Percentiles rank a stretch among this genome's conserved stretches.
Conservation (phyloP, 768 basidiomycete genomes). For the Floccularia luteovirens region DNA sequence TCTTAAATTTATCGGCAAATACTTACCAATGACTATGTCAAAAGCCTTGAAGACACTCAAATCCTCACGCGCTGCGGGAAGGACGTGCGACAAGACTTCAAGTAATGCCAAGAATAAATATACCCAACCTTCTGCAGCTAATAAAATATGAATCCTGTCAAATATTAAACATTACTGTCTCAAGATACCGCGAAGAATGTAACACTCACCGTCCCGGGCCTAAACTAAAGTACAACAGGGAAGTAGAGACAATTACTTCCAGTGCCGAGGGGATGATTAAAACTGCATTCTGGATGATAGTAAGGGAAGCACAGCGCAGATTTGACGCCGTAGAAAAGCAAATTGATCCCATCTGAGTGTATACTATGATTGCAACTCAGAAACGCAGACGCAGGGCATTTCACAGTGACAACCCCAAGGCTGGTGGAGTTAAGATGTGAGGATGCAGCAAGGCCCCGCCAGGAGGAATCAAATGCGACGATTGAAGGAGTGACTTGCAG, state of each 20-base stretch:
- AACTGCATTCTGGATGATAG: conserved; percentile 32
- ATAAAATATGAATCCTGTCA: conserved; percentile 45
- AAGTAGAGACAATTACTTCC: conserved; percentile 52
- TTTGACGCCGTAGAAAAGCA: conserved; percentile 67
- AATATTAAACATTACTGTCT: not conserved
- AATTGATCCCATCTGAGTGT: conserved; percentile 38
- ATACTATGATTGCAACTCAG: not conserved
- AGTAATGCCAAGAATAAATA: conserved; percentile 53
- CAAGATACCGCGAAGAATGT: not conserved
- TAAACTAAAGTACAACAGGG: conserved; percentile 42
- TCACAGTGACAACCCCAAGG: not conserved
- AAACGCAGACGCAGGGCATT: not conserved
- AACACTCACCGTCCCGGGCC: conserved; percentile 38
- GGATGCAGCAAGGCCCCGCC: no score
- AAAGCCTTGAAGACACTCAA: conserved; percentile 39
- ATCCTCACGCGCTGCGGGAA: conserved; percentile 42
- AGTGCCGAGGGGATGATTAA: conserved; percentile 58
- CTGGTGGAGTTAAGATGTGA: not conserved
- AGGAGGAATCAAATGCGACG: no score
- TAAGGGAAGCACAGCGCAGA: conserved; percentile 60
- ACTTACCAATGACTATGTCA: conserved; percentile 58
- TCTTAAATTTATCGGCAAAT: not conserved
- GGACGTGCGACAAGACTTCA: conserved; percentile 50
- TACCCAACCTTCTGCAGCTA: conserved; percentile 54
- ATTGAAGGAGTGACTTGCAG: conserved; percentile 3